Base-by-base conservation (phyloP, 2,329 filamentous ascomycete genomes). In the Pyricularia sp. region DNA sequence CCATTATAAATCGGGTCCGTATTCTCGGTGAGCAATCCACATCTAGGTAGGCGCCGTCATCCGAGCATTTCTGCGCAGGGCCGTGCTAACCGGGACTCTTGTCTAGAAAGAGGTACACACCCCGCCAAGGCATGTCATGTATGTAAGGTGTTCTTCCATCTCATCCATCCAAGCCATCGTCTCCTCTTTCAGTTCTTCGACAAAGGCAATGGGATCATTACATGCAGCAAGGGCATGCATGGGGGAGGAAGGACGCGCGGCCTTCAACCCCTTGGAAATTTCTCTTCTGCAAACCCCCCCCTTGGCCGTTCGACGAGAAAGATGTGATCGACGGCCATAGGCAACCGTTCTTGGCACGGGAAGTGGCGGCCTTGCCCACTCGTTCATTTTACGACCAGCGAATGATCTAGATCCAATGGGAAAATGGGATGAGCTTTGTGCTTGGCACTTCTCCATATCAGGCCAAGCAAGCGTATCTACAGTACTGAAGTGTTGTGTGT, bases 271-370 rank as follows among this genome's bases (percentile, higher is more conserved):
- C 33, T 14, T 50, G 17, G 11, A 20, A 50, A n/a, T n/a, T n/a
- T 50, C 20, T 50, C 36, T 10, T 42, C 7, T 50, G 17, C 4
- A 20, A n/a, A 50, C 42, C 17, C 11, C 33, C 11, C 33, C 33
- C 6, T 36, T 42, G 36, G 36, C 12, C 12, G 42, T 20, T n/a
- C 4, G 7, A 9, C 4, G 42, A 50, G 42, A 50, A 50, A n/a
- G 42, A 20, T 20, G 42, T 50, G 42, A 50, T 50, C 42, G 25
- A 75, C 73, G 1, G 17, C 33, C 42, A 50, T n/a, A 50, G 42
- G 42, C 42, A 50, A 9, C 42, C 42, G 20, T 50, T 50, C 42
- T 50, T 50, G 42, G 42, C 42, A n/a, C 20, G 17, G 20, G 42
- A 50, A 50, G 42, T 50, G 42, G 42, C 42, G 42, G 42, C 17